Conservation (phyloP, 768 basidiomycete genomes). For the Podaxis sp. region DNA sequence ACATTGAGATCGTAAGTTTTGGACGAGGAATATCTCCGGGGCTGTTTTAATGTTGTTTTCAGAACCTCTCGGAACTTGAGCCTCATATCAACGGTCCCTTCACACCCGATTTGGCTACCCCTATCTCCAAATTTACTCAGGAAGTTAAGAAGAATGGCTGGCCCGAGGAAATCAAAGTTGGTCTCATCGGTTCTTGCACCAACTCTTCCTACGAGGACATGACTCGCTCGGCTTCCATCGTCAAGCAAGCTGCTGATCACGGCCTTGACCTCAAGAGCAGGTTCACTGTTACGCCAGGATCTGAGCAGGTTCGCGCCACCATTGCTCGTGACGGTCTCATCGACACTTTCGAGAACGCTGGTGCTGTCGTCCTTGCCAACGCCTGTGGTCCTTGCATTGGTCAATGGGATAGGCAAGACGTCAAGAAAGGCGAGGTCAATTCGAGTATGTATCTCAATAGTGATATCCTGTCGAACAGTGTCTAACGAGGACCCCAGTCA, state of each 20-base stretch:
- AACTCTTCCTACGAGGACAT: constrained; percentile 99
- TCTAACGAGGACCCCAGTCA: constrained; percentile 47
- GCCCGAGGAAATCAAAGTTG: constrained; percentile 96
- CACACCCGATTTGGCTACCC: constrained; percentile 99
- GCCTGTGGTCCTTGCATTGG: constrained; percentile 99
- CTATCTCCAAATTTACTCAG: constrained; percentile 90
- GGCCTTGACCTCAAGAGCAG: constrained; percentile 87
- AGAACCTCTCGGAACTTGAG: constrained; percentile 96
- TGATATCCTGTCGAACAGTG: background rate
- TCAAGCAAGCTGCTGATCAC: constrained; percentile 80
- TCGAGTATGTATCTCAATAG: constrained; percentile 60
- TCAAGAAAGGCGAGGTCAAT: constrained; percentile 95
- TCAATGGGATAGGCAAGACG: constrained; percentile 97
- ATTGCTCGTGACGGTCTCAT: constrained; percentile 96
- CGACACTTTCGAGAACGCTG: constrained; percentile 77
- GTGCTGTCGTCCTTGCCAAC: constrained; percentile 93
- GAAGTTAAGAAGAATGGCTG: constrained; percentile 94
- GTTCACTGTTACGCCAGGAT: constrained; percentile 98
- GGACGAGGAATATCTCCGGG: background rate
- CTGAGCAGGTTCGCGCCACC: constrained; percentile 97
- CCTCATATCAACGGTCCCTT: constrained; percentile 99
- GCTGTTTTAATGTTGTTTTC: constrained; percentile 6
- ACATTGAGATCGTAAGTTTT: constrained; percentile 79
- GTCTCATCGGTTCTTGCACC: constrained; percentile 98
- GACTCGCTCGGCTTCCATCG: constrained; percentile 95